Evolutionary conservation across 192 early-diverging fungal species (phyloP), one percentile per base, ranked within the genome.

Genomic region (Gryganskiella cystojenkinii): DNA sequence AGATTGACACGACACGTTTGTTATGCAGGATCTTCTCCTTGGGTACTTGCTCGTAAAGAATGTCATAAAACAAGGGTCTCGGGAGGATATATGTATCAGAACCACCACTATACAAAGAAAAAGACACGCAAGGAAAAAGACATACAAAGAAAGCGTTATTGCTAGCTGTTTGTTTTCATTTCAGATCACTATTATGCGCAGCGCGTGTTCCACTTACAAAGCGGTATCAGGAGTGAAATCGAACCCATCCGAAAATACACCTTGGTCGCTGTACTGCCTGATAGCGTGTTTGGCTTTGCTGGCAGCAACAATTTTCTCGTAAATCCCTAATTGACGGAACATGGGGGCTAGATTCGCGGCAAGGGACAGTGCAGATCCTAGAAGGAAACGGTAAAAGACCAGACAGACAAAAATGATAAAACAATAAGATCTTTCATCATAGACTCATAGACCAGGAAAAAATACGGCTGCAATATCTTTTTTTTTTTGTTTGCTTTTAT

Each of bases 301-400:
- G 4, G 52, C 42, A 15, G 63, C 9, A 4, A 44, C 4, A 13
- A 55, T 40, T 15, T 65, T 40, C 10, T 65, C 42, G 7, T 55
- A 55, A 24, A 65, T 65, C 1, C 63, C 63, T 0, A 65, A 25
- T n/a, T 65, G 63, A 4, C 42, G 8, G 42, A 55, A 65, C 0
- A 53, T 17, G 3, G 24, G 52, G 1, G 28, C 19, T 17, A 65
- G 9, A 6, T 28, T 53, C 4, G 51, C 24, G 11, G 40, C 42
- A 0, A 65, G 14, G 4, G 52, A 40, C 10, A 65, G 34, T 7
- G 51, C 63, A 11, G 63, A 65, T 28, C 63, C 63, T 55, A 28
- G 17, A 27, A 2, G 11, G 19, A 56, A 33, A 40, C 10, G n/a
- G 15, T 33, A 56, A 15, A 25, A 35, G 35, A 7, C 6, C 1